Base-by-base conservation (phyloP, 2,329 filamentous ascomycete species). In the Aspergillus carbonarius region DNA sequence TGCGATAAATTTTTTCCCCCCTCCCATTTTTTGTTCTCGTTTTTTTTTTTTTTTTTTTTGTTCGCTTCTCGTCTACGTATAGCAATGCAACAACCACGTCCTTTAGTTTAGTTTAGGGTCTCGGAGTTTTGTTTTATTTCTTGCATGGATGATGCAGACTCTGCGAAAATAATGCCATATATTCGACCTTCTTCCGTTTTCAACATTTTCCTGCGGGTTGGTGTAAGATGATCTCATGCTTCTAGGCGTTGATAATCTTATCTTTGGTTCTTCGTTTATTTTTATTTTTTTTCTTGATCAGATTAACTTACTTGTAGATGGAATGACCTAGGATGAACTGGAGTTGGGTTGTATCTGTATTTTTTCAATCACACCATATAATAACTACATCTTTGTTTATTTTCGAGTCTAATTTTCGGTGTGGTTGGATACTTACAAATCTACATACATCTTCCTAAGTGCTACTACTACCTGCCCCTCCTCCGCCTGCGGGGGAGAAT, bases 1-100 rank as follows among this genome's bases (percentile, higher is more conserved):
- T 79, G 63, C 68, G 73, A 65, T 78, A 70, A 69, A 57, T 32
- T n/a, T 44, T 20, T 23, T 40, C 17, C 1, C 2, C 5, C 5
- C 17, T 12, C 10, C 17, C 7, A 20, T 2, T 15, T 23, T 44
- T 12, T n/a, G n/a, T n/a, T n/a, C n/a, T n/a, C n/a, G n/a, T n/a
- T 25, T 12, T 17, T 39, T n/a, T 17, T 15, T 39, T 17, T 17
- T 39, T 44, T 13, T 13, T 23, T 20, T 44, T 25, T 13, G 18
- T 20, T 30, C 42, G 13, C 25, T 17, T 47, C 18, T 42, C 13
- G 18, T 15, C 20, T 20, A 42, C 39, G 18, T 42, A 47, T 47
- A 47, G 42, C 42, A 47, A 47, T 47, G 23, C 23, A 25, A 47
- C 23, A 25, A 47, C 42, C 23, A 27, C 40, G 12, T 46, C 13